phyloP scores from a whole-genome alignment of 2,329 filamentous ascomycete species.

The Camptophora hylomeconis region DNA sequence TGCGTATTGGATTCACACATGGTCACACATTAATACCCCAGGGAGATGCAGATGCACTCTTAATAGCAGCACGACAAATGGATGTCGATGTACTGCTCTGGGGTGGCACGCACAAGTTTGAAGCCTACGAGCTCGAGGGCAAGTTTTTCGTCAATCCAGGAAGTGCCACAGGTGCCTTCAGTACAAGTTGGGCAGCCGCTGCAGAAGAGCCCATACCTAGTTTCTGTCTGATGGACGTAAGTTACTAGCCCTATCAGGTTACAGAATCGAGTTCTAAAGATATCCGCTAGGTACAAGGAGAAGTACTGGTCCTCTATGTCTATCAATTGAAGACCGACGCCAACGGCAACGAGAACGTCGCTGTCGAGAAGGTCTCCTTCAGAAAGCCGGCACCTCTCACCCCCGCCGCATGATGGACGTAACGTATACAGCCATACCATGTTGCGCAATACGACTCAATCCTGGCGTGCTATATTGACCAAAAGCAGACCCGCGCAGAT shows the following conservation, averaged over 20 bases:
- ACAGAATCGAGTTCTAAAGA: constrained; percentile 1
- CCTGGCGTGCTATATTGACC: no score
- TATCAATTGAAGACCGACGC: constrained; percentile 72
- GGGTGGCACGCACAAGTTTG: constrained; percentile 57
- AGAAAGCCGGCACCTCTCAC: constrained; percentile 62
- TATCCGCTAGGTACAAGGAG: constrained; percentile 68
- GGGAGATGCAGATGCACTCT: constrained; percentile 50
- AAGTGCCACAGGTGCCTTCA: constrained; percentile 54
- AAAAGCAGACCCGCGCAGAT: no score
- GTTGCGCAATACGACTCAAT: no score
- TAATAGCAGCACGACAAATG: constrained; percentile 59
- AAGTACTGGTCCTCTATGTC: constrained; percentile 89
- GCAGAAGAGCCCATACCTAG: constrained; percentile 65
- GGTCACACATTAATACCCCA: constrained; percentile 60
- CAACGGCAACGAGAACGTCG: constrained; percentile 64
- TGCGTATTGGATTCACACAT: constrained; percentile 59
- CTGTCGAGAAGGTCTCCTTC: constrained; percentile 76
- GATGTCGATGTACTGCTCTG: constrained; percentile 57
- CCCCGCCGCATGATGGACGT: no score
- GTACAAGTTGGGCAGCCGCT: constrained; percentile 44
- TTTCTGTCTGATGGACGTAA: constrained; percentile 95
- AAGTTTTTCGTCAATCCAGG: constrained; percentile 61
- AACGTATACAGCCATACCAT: no score
- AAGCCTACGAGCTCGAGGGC: constrained; percentile 59
- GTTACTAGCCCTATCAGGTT: constrained; percentile 26